Evolutionary conservation across 2,329 filamentous ascomycete genomes (phyloP).

Genomic region (Diaporthe longicolla): DNA sequence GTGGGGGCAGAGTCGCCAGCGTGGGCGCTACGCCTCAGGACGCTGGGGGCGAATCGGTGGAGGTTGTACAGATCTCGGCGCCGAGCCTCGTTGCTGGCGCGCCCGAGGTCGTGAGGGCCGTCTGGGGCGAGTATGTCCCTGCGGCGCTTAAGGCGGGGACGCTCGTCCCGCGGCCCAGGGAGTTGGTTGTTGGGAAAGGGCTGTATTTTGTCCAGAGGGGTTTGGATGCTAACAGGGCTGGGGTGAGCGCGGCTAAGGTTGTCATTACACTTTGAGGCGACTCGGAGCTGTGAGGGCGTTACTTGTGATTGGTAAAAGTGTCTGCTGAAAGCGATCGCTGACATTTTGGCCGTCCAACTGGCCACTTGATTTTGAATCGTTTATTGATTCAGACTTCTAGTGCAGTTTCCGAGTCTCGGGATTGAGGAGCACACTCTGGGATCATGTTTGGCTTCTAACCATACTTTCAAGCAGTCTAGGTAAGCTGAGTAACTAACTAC

Average conservation of each 20-base stretch:
- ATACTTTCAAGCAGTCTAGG: too few species aligned
- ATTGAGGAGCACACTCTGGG: too few species aligned
- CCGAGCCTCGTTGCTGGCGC: slow-evolving; percentile 25
- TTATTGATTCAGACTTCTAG: background rate
- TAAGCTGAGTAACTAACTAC: too few species aligned
- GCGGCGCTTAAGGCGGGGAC: slow-evolving; percentile 47
- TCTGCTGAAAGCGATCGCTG: background rate
- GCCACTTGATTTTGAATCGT: background rate
- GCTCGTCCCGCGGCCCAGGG: slow-evolving; percentile 47
- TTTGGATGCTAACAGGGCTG: slow-evolving; percentile 49
- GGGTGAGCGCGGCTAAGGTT: slow-evolving; percentile 56
- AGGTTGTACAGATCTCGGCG: slow-evolving; percentile 25
- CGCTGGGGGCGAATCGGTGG: background rate
- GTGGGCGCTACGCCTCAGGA: slow-evolving; percentile 29
- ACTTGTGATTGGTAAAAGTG: background rate
- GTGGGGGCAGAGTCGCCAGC: slow-evolving; percentile 23
- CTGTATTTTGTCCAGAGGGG: slow-evolving; percentile 50
- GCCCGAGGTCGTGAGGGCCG: slow-evolving; percentile 20
- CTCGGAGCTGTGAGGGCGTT: background rate
- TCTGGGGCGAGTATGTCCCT: slow-evolving; percentile 47
- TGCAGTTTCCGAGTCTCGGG: too few species aligned
- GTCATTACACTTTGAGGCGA: slow-evolving; percentile 47
- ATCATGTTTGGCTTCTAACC: too few species aligned
- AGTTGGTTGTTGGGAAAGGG: slow-evolving; percentile 48
- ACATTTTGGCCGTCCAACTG: background rate